Conservation (phyloP, 768 basidiomycete genomes). For the Naganishia antarctica region DNA sequence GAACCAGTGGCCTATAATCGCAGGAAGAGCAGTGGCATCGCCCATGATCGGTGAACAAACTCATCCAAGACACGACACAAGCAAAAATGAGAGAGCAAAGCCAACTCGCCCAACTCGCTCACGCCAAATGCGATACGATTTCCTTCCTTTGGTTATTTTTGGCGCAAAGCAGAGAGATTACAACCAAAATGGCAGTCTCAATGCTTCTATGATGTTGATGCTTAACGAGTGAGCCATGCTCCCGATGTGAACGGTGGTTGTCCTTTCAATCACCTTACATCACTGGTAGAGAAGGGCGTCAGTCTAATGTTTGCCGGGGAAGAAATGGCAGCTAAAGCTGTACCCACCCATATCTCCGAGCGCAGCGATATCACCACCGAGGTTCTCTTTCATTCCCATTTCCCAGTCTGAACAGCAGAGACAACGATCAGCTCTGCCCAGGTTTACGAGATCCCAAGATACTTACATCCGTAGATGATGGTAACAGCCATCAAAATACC, state of each 20-base stretch:
- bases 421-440: neutral
- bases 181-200: neutral
- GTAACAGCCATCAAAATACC: conserved; percentile 93
- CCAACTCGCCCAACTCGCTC: too few species aligned
- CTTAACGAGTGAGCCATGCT: neutral
- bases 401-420: conserved; percentile 69
- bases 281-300: neutral
- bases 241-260: neutral
- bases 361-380: conserved; percentile 75
- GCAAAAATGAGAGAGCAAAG: too few species aligned
- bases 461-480: conserved; percentile 87
- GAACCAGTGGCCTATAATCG: too few species aligned
- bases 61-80: too few species aligned
- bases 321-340: too few species aligned
- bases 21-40: too few species aligned
- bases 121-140: neutral
- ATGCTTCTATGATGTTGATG: neutral
- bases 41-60: too few species aligned
- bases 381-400: conserved; percentile 81
- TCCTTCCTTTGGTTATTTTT: neutral
- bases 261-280: neutral
- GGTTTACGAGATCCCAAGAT: neutral
- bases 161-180: neutral
- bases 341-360: conserved; percentile 62
- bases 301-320: neutral